Percentiles rank a stretch among this genome's conserved stretches.
Evolutionary conservation across 1,284 basidiomycete species (phyloP).

Genomic region (Fomitopsis palustris): DNA sequence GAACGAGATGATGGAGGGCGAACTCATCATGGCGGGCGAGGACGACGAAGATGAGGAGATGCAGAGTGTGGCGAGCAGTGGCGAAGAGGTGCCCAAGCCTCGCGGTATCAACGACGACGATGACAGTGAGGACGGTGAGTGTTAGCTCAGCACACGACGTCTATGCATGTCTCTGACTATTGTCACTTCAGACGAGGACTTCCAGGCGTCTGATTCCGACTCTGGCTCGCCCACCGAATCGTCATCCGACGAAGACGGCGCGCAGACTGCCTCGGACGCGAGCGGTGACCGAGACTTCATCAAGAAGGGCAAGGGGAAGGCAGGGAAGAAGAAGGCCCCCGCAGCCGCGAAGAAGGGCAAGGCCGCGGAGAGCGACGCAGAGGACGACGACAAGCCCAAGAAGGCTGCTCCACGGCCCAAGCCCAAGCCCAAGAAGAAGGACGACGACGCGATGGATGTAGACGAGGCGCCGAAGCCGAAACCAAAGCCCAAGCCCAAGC

Average conservation of each 20-base stretch:
- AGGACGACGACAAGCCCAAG: conserved; percentile 35
- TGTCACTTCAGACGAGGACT: conserved; percentile 70
- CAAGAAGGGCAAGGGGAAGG: conserved; percentile 43
- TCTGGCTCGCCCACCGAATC: conserved; percentile 81
- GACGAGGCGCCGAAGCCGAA: conserved; percentile 36
- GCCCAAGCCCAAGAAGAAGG: conserved; percentile 41
- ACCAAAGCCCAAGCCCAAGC: conserved; percentile 44
- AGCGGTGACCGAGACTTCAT: conserved; percentile 66
- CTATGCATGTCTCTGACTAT: background rate
- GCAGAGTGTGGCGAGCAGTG: conserved; percentile 71
- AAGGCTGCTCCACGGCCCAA: conserved; percentile 31
- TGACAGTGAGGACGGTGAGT: conserved; percentile 78
- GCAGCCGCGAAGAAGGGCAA: conserved; percentile 32
- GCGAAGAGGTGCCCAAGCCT: conserved; percentile 60
- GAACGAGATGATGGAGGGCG: conserved; percentile 95
- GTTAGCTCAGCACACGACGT: background rate
- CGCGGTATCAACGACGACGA: conserved; percentile 66
- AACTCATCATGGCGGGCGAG: conserved; percentile 60
- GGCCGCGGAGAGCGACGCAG: conserved; percentile 33
- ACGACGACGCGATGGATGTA: conserved; percentile 34
- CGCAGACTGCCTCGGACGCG: conserved; percentile 77
- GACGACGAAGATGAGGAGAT: conserved; percentile 85
- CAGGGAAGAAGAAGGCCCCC: conserved; percentile 40
- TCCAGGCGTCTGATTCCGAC: conserved; percentile 82
- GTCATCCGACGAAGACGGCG: conserved; percentile 56